Conservation (phyloP, 116 monocot species). For the Trichopus zeylanicus region DNA sequence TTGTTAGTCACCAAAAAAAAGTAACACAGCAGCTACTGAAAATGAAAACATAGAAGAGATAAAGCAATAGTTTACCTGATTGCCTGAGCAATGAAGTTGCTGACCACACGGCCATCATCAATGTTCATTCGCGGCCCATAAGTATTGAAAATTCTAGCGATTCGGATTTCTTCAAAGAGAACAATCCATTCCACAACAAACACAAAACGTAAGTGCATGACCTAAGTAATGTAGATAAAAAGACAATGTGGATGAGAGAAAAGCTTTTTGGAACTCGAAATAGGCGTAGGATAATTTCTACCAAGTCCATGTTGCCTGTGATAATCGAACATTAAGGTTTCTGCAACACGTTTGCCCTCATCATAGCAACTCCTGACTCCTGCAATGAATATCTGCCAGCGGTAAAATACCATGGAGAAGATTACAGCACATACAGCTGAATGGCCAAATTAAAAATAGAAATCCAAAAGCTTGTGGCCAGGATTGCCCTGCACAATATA, state of each 20-base stretch:
- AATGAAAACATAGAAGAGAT: not conserved
- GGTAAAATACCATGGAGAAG: too few relatives aligned
- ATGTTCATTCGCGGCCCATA: slow-evolving; percentile 96
- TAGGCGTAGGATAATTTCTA: too few relatives aligned
- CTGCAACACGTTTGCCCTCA: slow-evolving; percentile 94
- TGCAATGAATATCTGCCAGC: too few relatives aligned
- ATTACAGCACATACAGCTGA: too few relatives aligned
- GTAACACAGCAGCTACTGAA: not conserved
- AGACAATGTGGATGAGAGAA: not conserved
- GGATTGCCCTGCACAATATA: too few relatives aligned
- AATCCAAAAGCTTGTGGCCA: too few relatives aligned
- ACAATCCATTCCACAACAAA: not conserved
- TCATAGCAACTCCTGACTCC: slow-evolving; percentile 95
- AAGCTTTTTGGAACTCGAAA: not conserved
- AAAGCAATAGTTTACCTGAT: slow-evolving; percentile 27
- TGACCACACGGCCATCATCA: slow-evolving; percentile 94
- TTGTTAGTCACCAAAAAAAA: not conserved
- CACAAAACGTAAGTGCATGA: not conserved
- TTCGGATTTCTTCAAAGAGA: slow-evolving; percentile 63
- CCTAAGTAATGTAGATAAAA: not conserved
- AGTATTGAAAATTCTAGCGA: slow-evolving; percentile 94
- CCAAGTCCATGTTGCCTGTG: slow-evolving; percentile 92
- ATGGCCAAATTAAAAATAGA: too few relatives aligned
- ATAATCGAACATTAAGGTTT: slow-evolving; percentile 90
- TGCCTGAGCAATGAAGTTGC: slow-evolving; percentile 94